Conservation (phyloP, 768 basidiomycete species). For the Xerocomellus amylosporus region DNA sequence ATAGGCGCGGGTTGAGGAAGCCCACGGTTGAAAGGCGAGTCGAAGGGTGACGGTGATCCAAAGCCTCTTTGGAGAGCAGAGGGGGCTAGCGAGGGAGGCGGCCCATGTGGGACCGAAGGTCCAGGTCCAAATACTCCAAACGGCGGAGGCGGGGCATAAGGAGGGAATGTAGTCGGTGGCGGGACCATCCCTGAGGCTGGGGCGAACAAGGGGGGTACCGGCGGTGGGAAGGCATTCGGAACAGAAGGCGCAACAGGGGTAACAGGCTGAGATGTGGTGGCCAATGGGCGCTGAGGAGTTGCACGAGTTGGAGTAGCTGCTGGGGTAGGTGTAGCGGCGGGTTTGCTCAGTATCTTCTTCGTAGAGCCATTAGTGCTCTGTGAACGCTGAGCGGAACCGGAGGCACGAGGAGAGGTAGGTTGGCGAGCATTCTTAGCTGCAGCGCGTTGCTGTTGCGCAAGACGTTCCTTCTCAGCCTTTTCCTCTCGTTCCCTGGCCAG, state of each 20-base stretch:
- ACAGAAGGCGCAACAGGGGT: conserved; percentile 38
- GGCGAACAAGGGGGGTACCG: conserved; percentile 49
- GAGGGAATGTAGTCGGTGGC: conserved; percentile 46
- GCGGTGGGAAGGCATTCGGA: conserved; percentile 41
- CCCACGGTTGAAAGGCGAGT: conserved; percentile 45
- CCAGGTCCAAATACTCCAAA: conserved; percentile 49
- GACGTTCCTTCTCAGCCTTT: conserved; percentile 48
- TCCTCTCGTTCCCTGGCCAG: conserved; percentile 63
- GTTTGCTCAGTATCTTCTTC: conserved; percentile 65
- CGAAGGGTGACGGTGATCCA: conserved; percentile 51
- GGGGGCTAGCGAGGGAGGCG: conserved; percentile 48
- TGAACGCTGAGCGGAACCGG: conserved; percentile 47
- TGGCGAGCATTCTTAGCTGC: conserved; percentile 45
- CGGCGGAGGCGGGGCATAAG: conserved; percentile 51
- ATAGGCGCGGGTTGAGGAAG: conserved; percentile 49
- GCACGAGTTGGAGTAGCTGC: conserved; percentile 36
- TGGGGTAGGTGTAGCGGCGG: conserved; percentile 28
- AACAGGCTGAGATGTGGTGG: conserved; percentile 42
- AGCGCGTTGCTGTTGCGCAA: conserved; percentile 49
- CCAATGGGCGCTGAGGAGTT: conserved; percentile 36
- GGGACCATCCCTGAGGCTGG: conserved; percentile 42
- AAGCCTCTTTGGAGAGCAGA: conserved; percentile 56
- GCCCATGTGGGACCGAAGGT: conserved; percentile 43
- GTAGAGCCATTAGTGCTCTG: conserved; percentile 45
- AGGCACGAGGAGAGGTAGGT: conserved; percentile 51